Conservation (phyloP, 2,329 filamentous ascomycete species). For the Incumbomyces lentus region DNA sequence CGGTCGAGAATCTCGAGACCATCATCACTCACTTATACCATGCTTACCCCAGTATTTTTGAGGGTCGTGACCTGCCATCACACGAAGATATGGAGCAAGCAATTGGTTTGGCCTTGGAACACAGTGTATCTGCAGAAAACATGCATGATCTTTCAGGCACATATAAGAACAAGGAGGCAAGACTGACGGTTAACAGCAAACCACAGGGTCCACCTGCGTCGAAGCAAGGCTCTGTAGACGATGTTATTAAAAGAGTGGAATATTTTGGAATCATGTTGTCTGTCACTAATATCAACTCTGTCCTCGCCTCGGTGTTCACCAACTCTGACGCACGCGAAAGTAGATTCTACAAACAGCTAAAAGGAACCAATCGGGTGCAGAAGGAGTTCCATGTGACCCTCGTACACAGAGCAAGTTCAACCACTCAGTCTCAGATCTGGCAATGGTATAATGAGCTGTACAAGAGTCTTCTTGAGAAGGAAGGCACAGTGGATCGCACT, state of each 20-base stretch:
- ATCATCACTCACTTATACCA: constrained; percentile 61
- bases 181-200: constrained; percentile 15
- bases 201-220: constrained; percentile 22
- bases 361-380: constrained; percentile 65
- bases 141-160: constrained; percentile 57
- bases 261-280: constrained; percentile 54
- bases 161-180: constrained; percentile 29
- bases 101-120: constrained; percentile 61
- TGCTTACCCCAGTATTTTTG: constrained; percentile 68
- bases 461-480: constrained; percentile 19
- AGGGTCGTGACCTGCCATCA: constrained; percentile 51
- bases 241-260: constrained; percentile 47
- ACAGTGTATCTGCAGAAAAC: constrained; percentile 58
- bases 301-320: constrained; percentile 62
- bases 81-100: constrained; percentile 67
- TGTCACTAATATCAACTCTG: constrained; percentile 39
- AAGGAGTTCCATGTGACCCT: constrained; percentile 86
- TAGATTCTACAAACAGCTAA: constrained; percentile 66
- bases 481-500: constrained; percentile 22
- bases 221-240: constrained; percentile 18
- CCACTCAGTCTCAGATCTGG: constrained; percentile 62
- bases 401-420: constrained; percentile 62
- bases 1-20: constrained; percentile 74
- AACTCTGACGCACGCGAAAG: constrained; percentile 43
- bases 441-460: constrained; percentile 57